phyloP scores from a whole-genome alignment of 768 basidiomycete species.

The Boletus insuetus region DNA sequence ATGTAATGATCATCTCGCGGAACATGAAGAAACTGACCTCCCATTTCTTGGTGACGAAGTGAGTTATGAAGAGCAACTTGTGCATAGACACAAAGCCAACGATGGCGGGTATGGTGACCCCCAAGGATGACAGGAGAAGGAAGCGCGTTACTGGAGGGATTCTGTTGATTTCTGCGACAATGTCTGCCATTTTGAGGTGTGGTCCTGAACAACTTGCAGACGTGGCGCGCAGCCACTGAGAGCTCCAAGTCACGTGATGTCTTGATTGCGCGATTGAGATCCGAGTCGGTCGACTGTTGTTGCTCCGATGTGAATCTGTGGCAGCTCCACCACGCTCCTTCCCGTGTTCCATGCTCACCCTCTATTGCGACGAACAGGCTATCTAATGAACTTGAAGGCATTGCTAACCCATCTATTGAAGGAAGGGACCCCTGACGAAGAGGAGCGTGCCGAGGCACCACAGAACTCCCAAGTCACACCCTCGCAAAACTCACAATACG shows the following conservation, averaged over 20 bases:
- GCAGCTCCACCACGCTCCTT: background rate
- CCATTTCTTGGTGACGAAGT: conserved; percentile 42
- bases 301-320: background rate
- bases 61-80: conserved; percentile 50
- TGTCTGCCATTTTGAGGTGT: conserved; percentile 39
- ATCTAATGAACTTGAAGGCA: conserved; percentile 13
- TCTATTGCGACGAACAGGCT: background rate
- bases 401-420: conserved; percentile 4
- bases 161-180: conserved; percentile 65
- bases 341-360: conserved; percentile 5
- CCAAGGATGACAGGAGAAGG: conserved; percentile 57
- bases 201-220: background rate
- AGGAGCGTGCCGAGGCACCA: background rate
- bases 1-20: background rate
- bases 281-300: background rate
- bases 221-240: background rate
- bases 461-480: background rate
- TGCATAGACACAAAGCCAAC: conserved; percentile 53
- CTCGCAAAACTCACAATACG: background rate
- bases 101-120: conserved; percentile 56
- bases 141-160: conserved; percentile 84
- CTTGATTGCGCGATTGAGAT: too few relatives aligned
- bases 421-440: conserved; percentile 18
- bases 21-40: conserved; percentile 43
- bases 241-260: conserved; percentile 9